These are phyloP conservation scores for Tuber umbilicatum DNA, from an alignment of 495 filamentous ascomycete genomes.

Conservation along the genomic window DNA sequence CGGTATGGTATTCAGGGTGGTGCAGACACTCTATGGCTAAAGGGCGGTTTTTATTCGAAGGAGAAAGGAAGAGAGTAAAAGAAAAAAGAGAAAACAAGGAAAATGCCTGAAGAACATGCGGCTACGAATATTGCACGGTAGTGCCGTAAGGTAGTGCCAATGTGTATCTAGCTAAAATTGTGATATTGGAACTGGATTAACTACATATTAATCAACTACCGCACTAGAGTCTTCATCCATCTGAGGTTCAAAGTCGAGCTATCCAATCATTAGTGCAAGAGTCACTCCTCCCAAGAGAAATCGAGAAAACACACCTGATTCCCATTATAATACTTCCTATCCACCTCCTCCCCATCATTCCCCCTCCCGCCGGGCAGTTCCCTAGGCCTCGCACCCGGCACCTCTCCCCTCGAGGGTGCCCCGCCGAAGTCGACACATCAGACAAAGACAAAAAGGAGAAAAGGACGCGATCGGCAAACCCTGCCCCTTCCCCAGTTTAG, in stretches of 20 bases:
- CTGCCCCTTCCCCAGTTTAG: neutral
- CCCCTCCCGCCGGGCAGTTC: conserved; percentile 56
- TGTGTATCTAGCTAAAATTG: neutral
- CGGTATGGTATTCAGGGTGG: neutral
- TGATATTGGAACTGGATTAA: neutral
- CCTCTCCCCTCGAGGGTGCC: conserved; percentile 25
- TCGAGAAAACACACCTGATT: conserved; percentile 53
- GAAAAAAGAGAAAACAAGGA: neutral
- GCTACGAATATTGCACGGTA: neutral
- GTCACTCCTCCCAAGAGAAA: neutral
- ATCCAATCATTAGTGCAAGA: neutral
- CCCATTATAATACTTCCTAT: conserved; percentile 61
- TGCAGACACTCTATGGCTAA: neutral
- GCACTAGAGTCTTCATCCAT: conserved; percentile 14
- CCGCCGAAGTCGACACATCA: neutral
- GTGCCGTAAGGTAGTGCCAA: neutral
- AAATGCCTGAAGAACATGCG: neutral
- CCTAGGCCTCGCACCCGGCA: conserved; percentile 47
- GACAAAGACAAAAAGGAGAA: neutral
- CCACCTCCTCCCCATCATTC: conserved; percentile 39
- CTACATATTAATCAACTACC: neutral
- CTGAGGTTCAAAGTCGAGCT: conserved; percentile 39
- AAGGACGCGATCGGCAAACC: conserved; percentile 18
- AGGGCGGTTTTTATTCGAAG: neutral
- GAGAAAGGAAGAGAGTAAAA: neutral